Percentiles rank a stretch among this genome's conserved stretches.
These are phyloP conservation scores for Eimeria acervulina DNA, from an alignment of 169 alveolate genomes.

Conservation along the genomic window DNA sequence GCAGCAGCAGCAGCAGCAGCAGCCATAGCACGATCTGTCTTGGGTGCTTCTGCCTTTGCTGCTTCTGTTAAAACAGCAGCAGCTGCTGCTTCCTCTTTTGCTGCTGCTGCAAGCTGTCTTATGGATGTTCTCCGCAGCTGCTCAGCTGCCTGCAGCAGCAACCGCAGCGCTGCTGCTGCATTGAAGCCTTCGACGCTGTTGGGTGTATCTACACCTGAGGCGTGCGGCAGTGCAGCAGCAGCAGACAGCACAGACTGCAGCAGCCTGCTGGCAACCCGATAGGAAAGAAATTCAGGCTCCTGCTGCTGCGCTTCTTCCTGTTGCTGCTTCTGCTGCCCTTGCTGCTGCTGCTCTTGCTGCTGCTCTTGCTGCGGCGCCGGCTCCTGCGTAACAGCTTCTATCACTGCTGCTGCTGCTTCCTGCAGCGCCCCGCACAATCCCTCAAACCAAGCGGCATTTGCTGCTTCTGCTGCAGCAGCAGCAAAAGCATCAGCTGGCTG, in stretches of 20 bases:
- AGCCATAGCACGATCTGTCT: neutral
- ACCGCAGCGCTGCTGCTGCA: slow-evolving; percentile 47
- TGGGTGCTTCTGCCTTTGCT: no score
- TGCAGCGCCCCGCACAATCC: slow-evolving; percentile 39
- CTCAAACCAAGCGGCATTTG: slow-evolving; percentile 41
- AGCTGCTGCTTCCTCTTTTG: slow-evolving; percentile 12
- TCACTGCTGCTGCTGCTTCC: neutral
- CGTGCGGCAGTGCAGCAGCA: slow-evolving; percentile 64
- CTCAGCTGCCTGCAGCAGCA: slow-evolving; percentile 57
- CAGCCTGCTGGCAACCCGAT: neutral
- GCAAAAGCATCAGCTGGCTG: neutral
- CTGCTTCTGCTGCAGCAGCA: slow-evolving; percentile 35
- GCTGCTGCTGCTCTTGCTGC: slow-evolving; percentile 21
- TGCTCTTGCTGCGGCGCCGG: slow-evolving; percentile 6
- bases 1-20: neutral
- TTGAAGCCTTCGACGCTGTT: neutral
- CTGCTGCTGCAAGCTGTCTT: slow-evolving; percentile 37
- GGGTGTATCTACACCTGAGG: slow-evolving; percentile 3
- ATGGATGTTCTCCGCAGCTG: neutral
- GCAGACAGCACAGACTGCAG: slow-evolving; percentile 55
- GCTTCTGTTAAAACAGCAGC: neutral
- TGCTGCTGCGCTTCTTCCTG: neutral
- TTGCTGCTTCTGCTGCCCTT: neutral
- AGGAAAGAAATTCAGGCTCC: neutral
- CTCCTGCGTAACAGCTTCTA: neutral